Evolutionary conservation across 2,329 filamentous ascomycete genomes (phyloP), one percentile per base, ranked within the genome.

Genomic region (Mycosphaerelloides madeirae): DNA sequence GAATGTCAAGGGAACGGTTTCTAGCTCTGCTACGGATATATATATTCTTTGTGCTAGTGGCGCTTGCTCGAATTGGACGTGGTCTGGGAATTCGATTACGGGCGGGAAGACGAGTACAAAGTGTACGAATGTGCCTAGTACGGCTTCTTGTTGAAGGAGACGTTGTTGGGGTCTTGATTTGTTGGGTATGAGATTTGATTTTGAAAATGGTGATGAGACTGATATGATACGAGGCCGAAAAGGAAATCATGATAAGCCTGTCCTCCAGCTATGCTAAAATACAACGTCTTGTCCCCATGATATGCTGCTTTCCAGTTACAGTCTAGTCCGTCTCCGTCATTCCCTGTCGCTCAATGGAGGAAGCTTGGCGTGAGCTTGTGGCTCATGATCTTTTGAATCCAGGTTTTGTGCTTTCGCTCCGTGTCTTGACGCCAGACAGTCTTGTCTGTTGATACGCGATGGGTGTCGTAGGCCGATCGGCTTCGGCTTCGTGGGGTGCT

Each of bases 11-110:
- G 74, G 73, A 29, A 64, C 64, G 34, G 73, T 77, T 34, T 44
- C 59, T 28, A 62, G 58, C 46, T 49, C 44, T 20, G 67, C 62
- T 3, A 60, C 55, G 6, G 41, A 74, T 39, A 60, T 78, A 50
- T 75, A 75, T 55, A 74, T 80, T 44, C 69, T 79, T 13, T 80
- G 78, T 53, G 77, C 69, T 6, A 62, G 55, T 14, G 74, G 71
- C 20, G 66, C 68, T 43, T 78, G 75, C 63, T 68, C 65, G 4
- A 65, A 70, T 62, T 81, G 77, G 74, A 74, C 68, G 13, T 80
- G 75, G 74, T 66, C 59, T 12, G 67, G 63, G 35, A 18, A 19
- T 11, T 38, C 25, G 11, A 18, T 44, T 11, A 38, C 41, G 5
- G 41, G 50, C 12, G 35, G 35, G 7, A 38, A 25, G 16, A 38